Evolutionary conservation across 2,329 filamentous ascomycete genomes (phyloP), one percentile per base, ranked within the genome.

Genomic region (Colletotrichum sp.): DNA sequence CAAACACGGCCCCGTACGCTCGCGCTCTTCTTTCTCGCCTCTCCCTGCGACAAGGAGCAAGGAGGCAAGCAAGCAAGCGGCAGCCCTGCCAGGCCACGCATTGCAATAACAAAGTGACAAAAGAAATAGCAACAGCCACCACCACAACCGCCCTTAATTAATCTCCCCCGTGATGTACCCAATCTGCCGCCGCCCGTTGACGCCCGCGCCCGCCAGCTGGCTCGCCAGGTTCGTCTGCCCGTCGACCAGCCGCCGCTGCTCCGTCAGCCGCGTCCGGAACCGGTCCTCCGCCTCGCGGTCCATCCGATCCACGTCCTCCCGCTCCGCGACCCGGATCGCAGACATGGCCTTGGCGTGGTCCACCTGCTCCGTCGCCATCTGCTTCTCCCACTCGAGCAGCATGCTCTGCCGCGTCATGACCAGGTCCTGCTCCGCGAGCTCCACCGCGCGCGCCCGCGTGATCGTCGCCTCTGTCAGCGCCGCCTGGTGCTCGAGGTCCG

Each of bases 131-230:
- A 39, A 57, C 4, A 27, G 12, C 44, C 12, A 34, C 34, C 16
- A 39, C 36, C 36, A 8, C 36, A 1, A 3, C 12, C 5, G 36
- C 25, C 7, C 55, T 80, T 79, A 89, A 76, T 87, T 86, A 80
- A 91, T 74, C 83, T 91, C 90, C 64, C 86, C 86, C 61, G 87
- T 87, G 36, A 92, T 85, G 77, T 87, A 91, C n/a, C 90, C 90
- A 83, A 91, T 89, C 83, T 90, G 88, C 77, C 87, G 85, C 78
- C 88, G 82, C 57, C 81, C 82, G n/a, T 82, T 82, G 8, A 83
- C 82, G 32, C 82, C 82, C 22, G 78, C 78, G 39, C 72, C 78
- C 6, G 82, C 80, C 57, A 87, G 78, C 71, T 82, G 84, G 44
- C 81, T 81, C 22, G 86, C 86, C 9, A 87, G 80, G 48, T 78